Evolutionary conservation across 1,284 basidiomycete genomes (phyloP).

Genomic region (Leucoagaricus sp.): DNA sequence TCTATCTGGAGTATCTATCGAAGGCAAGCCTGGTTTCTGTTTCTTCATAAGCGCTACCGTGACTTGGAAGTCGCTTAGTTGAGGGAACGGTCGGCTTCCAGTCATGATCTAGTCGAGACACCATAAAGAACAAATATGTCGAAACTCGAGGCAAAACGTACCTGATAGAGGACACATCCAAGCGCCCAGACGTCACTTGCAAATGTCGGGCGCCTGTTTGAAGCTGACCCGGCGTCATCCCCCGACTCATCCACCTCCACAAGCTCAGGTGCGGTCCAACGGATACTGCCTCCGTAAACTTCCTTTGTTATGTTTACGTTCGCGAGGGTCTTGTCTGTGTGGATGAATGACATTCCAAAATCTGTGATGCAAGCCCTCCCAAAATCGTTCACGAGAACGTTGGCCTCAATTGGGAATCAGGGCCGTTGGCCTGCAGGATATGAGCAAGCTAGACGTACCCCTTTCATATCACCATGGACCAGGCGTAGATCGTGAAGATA

Average conservation of each 20-base stretch:
- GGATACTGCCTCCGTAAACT: background rate
- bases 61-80: too few relatives aligned
- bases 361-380: slow-evolving; percentile 22
- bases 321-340: background rate
- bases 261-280: background rate
- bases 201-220: background rate
- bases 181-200: slow-evolving; percentile 30
- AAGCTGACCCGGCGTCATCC: too few relatives aligned
- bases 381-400: slow-evolving; percentile 20
- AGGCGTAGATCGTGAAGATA: slow-evolving; percentile 22
- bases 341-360: slow-evolving; percentile 17
- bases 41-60: too few relatives aligned
- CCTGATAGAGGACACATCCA: background rate
- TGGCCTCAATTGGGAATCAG: slow-evolving; percentile 20
- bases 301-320: background rate
- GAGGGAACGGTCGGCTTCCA: background rate
- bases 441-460: slow-evolving; percentile 16
- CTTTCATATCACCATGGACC: slow-evolving; percentile 28
- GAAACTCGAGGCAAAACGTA: background rate
- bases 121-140: background rate
- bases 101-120: background rate
- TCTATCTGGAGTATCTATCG: too few relatives aligned
- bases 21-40: too few relatives aligned
- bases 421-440: slow-evolving; percentile 20
- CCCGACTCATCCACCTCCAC: background rate